Base-by-base conservation (phyloP, 176 grass and related monocot species). In the Otatea glauca region DNA sequence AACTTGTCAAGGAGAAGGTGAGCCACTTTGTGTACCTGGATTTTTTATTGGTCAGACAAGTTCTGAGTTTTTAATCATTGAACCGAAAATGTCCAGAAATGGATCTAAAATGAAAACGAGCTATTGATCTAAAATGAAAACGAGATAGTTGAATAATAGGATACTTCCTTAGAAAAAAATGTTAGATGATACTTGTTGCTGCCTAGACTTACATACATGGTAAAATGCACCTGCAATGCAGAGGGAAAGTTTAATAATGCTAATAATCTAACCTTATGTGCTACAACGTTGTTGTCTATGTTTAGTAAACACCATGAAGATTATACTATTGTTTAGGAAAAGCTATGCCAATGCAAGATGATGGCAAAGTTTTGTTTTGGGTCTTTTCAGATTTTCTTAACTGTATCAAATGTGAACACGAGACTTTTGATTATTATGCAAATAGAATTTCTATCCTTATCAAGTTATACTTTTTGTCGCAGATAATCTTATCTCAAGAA, bases 401-500 rank as follows among this genome's bases (percentile, higher is more conserved):
- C 25, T 60, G 67, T 48, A 59, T 18, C 3, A 50, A 76, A 44
- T 59, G 20, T 68, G 81, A 29, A 18, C 68, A 10, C 2, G 14
- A 47, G 4, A 4, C 12, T 3, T 60, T 49, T 9, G 8, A 55
- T 53, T 67, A 1, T 68, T 59, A 58, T 21, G 15, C 42, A 41
- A 39, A 35, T 27, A 53, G 21, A 71, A 62, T 63, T 83, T 9
- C 2, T 60, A 16, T 18, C 20, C 53, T 38, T 76, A 62, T 82
- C 20, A 77, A 24, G 53, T 68, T 77, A 77, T 61, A 29, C 8
- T 86, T 27, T 53, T 74, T 68, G 10, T 81, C 83, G 53, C 76
- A 97, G 91, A 90, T 97, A 82, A 97, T 97, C 75, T 88, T 97
- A 84, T 88, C 94, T 79, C 94, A 97, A 89, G 91, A 97, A 89